Percentiles rank a stretch among this genome's conserved stretches.
Evolutionary conservation across 352 stramenopile genomes (phyloP).

Genomic region (Phytophthora sojae): DNA sequence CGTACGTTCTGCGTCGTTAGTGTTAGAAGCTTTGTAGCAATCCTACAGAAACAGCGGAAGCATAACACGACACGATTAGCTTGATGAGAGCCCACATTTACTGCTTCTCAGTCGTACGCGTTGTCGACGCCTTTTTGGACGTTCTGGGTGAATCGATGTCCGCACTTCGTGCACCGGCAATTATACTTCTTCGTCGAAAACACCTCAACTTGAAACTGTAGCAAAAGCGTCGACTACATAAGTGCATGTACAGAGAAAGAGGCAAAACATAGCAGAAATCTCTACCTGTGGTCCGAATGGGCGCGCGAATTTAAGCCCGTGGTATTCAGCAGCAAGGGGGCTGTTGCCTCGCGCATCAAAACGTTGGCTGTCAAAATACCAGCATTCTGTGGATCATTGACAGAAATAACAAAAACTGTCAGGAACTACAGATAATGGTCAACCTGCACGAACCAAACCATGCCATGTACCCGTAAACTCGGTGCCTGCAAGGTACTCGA

Average conservation of each 20-base stretch:
- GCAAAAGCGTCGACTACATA: not conserved
- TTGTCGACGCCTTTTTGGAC: slow-evolving; percentile 86
- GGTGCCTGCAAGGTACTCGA: slow-evolving; percentile 47
- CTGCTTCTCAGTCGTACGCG: slow-evolving; percentile 40
- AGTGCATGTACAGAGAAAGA: not conserved
- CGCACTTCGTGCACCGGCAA: slow-evolving; percentile 60
- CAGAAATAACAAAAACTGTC: not conserved
- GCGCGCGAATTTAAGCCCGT: slow-evolving; percentile 59
- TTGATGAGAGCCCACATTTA: not conserved
- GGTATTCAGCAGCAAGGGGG: slow-evolving; percentile 42
- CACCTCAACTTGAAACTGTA: slow-evolving; percentile 74
- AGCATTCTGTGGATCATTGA: slow-evolving; percentile 59
- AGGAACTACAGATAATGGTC: not conserved
- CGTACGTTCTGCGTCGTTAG: slow-evolving; percentile 64
- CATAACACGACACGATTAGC: not conserved
- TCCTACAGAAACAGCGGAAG: slow-evolving; percentile 37
- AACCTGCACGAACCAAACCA: not conserved
- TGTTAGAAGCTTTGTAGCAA: slow-evolving; percentile 74
- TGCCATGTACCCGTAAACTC: slow-evolving; percentile 49
- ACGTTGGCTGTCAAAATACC: slow-evolving; percentile 76
- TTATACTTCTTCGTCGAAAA: slow-evolving; percentile 76
- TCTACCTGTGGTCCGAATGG: slow-evolving; percentile 66
- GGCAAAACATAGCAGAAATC: not conserved
- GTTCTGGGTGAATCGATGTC: slow-evolving; percentile 59
- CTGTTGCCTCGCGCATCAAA: slow-evolving; percentile 41